phyloP scores from a whole-genome alignment of 1,139 yeast species.

The Candida sp. region DNA sequence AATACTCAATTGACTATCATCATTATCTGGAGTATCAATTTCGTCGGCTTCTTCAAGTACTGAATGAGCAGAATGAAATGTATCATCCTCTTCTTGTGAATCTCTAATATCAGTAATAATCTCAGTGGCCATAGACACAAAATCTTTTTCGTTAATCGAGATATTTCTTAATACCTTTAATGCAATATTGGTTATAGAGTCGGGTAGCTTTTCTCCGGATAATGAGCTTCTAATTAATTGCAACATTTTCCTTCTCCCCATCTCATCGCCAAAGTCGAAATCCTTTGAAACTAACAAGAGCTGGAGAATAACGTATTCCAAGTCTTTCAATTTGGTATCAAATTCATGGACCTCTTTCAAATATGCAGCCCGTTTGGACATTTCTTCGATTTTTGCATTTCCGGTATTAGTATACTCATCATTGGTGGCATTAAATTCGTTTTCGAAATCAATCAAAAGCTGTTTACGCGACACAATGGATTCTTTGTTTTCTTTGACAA shows the following conservation, averaged over 20 bases:
- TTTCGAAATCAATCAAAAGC: constrained; percentile 5
- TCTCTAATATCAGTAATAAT: constrained; percentile 83
- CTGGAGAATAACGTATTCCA: constrained; percentile 77
- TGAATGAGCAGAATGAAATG: constrained; percentile 58
- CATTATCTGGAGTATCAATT: constrained; percentile 16
- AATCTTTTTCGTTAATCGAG: constrained; percentile 80
- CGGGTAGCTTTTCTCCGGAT: constrained; percentile 51
- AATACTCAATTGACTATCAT: constrained; percentile 12
- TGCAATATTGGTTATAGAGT: constrained; percentile 52
- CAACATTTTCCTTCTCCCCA: constrained; percentile 82
- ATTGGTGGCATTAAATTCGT: constrained; percentile 7
- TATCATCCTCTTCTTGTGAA: constrained; percentile 40
- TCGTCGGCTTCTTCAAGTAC: constrained; percentile 23
- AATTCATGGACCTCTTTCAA: constrained; percentile 17
- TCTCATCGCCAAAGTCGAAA: constrained; percentile 88
- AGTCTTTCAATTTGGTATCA: constrained; percentile 45
- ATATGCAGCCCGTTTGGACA: constrained; percentile 1
- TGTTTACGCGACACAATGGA: constrained; percentile 1
- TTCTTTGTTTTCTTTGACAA: constrained; percentile 2
- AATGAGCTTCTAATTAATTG: constrained; percentile 65
- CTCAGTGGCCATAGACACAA: constrained; percentile 82
- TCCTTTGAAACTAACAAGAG: constrained; percentile 62
- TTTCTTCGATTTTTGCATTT: background rate
- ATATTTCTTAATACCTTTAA: constrained; percentile 66
- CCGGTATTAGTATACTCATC: constrained; percentile 5